Evolutionary conservation across 495 filamentous ascomycete genomes (phyloP), one percentile per base, ranked within the genome.

Genomic region (Xylaria castorea): DNA sequence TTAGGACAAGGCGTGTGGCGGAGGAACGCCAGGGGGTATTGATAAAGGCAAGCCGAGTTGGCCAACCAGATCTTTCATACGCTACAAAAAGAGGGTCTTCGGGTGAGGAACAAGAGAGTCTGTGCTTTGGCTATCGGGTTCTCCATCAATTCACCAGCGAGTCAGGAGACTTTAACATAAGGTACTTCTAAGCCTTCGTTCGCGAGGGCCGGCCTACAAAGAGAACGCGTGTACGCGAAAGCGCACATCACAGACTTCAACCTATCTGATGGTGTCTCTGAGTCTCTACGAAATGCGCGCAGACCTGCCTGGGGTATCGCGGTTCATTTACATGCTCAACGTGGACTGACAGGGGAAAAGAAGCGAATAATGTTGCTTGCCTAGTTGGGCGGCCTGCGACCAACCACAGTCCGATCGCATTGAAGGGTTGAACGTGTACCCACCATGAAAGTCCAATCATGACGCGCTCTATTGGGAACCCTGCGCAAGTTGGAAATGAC

Each of bases 321-420:
- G 25, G n/a, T 68, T 38, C 48, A 67, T 38, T 38, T 68, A 53
- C 46, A 22, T 50, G 27, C 64, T 4, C 46, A n/a, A 63, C 22
- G 44, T 63, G 57, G 53, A 32, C n/a, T 11, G 44, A 48, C 27
- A 60, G 67, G 40, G 22, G 22, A 11, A 14, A 27, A 30, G 32
- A 69, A 58, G 66, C 14, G 58, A 65, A 65, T 38, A 58, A 72
- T 61, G 63, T 20, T 72, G 62, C 70, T 72, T 72, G 60, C 63
- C 63, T 60, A 60, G 70, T 60, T 16, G 62, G 70, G 51, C 30
- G 14, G 55, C 36, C 51, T 42, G 55, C 42, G 70, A 71, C 78
- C 78, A 79, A 79, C 78, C 74, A 79, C 58, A 73, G 57, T 36
- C 69, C 36, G 76, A 79, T 74, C 78, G 78, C 78, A 79, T 75